phyloP scores from a whole-genome alignment of 176 grass and related monocot genomes.

The Eleusine indica region DNA sequence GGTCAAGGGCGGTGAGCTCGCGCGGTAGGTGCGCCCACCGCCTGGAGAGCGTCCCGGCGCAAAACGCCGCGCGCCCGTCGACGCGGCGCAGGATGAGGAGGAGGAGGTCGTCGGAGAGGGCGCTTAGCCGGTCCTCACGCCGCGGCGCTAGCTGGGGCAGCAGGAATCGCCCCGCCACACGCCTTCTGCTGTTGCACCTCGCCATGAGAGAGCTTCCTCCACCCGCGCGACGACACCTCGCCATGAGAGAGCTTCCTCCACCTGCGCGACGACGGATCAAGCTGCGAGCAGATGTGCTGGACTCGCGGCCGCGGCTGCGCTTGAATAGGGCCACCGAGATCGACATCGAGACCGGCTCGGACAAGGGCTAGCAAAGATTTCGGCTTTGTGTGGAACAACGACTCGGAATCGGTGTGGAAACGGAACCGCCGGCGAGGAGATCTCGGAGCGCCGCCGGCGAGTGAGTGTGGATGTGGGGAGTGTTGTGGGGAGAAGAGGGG shows the following conservation, averaged over 20 bases:
- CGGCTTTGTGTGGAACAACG: background rate
- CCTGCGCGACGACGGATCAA: background rate
- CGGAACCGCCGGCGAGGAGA: background rate
- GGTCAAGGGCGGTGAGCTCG: slow-evolving; percentile 3
- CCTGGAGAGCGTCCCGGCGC: background rate
- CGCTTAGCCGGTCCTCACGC: background rate
- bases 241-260: background rate
- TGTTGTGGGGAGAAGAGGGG: background rate
- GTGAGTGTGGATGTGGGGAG: too few species aligned
- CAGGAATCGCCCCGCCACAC: background rate
- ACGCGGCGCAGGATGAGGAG: slow-evolving; percentile 20
- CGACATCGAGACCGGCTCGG: background rate
- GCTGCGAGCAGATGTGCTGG: background rate
- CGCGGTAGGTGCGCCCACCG: slow-evolving; percentile 5
- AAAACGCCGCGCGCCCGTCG: slow-evolving; percentile 20
- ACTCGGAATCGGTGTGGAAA: background rate
- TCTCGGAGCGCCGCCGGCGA: background rate
- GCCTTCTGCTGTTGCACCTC: background rate
- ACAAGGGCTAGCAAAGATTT: background rate
- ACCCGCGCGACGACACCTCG: too few species aligned
- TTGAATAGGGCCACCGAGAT: background rate
- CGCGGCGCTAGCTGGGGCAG: background rate
- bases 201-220: background rate
- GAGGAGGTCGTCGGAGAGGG: slow-evolving; percentile 31
- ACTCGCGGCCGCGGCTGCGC: background rate